Conservation (phyloP, 129 eudicot genomes). For the Pseudognaphalium luteoalbum region DNA sequence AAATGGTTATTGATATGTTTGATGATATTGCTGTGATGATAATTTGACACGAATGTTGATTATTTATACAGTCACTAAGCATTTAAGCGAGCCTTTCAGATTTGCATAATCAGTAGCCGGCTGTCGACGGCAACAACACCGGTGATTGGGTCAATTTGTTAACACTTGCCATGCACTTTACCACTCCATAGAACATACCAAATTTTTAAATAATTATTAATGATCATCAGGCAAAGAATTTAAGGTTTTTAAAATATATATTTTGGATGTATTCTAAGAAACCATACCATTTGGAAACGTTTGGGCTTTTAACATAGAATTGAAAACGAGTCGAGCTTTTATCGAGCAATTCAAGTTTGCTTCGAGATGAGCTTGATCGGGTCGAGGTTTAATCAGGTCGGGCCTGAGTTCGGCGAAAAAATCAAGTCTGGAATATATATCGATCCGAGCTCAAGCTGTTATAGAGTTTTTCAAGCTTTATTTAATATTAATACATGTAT, state of each 20-base stretch:
- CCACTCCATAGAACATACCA: neutral
- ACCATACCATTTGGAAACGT: neutral
- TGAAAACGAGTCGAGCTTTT: too few species aligned
- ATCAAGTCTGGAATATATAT: too few species aligned
- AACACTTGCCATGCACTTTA: neutral
- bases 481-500: too few species aligned
- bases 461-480: too few species aligned
- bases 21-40: slow-evolving; percentile 7
- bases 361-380: too few species aligned
- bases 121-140: slow-evolving; percentile 7
- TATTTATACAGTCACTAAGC: slow-evolving; percentile 6
- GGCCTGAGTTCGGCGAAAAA: too few species aligned
- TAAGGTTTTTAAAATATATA: neutral
- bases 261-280: neutral
- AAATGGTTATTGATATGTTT: slow-evolving; percentile 2
- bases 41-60: neutral
- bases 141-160: slow-evolving; percentile 4
- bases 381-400: too few species aligned
- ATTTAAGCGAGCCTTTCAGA: neutral
- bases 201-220: neutral
- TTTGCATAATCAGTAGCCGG: neutral
- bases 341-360: too few species aligned
- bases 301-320: neutral
- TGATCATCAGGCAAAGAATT: neutral
- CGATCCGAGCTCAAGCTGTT: too few species aligned